A percentile compares a stretch with the other conserved stretches of the same genome.
Evolutionary conservation across 139 green algal genomes (phyloP).

Genomic region (Chlamydomonas sp.): DNA sequence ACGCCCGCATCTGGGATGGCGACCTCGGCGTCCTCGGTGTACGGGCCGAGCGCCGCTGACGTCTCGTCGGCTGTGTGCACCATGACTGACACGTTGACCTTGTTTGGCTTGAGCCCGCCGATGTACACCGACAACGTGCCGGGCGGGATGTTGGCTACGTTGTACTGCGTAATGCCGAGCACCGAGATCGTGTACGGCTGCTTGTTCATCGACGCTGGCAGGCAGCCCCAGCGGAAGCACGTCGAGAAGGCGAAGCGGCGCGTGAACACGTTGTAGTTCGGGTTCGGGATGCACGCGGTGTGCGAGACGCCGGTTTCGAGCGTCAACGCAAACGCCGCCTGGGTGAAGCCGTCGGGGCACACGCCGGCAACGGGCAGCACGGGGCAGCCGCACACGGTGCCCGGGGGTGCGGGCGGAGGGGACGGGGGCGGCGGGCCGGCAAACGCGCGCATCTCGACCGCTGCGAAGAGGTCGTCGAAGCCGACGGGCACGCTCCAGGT

Average conservation of each 20-base stretch:
- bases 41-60: conserved; percentile 6
- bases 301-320: neutral
- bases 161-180: conserved; percentile 13
- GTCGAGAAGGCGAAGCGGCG: conserved; percentile 30
- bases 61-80: neutral
- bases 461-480: conserved; percentile 33
- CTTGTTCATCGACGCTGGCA: conserved; percentile 24
- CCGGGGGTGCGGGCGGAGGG: conserved; percentile 2
- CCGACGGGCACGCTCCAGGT: conserved; percentile 24
- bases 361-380: neutral
- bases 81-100: neutral
- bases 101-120: neutral
- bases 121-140: conserved; percentile 1
- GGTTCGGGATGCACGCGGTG: neutral
- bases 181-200: conserved; percentile 17
- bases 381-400: conserved; percentile 13
- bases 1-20: neutral
- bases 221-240: conserved; percentile 38
- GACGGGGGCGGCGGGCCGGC: conserved; percentile 15
- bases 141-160: conserved; percentile 17
- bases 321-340: neutral
- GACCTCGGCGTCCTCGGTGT: neutral
- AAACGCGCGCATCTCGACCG: conserved; percentile 21
- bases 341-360: neutral
- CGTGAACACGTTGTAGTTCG: neutral